Evolutionary conservation across 2,329 filamentous ascomycete species (phyloP).

Genomic region (Sclerotinia nivalis): DNA sequence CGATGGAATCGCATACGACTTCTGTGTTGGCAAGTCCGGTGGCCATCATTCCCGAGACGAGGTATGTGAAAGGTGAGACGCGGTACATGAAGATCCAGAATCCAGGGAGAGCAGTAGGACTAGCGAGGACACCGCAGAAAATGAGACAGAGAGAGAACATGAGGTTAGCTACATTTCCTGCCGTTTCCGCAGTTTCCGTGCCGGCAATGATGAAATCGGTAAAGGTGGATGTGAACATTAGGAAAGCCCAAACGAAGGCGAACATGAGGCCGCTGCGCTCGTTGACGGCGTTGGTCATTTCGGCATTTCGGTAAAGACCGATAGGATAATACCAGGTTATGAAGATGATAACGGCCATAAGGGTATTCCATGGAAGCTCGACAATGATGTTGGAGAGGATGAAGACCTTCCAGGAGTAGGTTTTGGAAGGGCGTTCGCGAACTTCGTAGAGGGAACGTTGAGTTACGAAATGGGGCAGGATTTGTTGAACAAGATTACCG

Average conservation of each 20-base stretch:
- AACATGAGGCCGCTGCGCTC: conserved; percentile 79
- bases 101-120: conserved; percentile 60
- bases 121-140: conserved; percentile 75
- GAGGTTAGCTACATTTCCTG: conserved; percentile 74
- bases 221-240: conserved; percentile 81
- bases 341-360: conserved; percentile 75
- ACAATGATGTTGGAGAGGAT: conserved; percentile 75
- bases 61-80: conserved; percentile 79
- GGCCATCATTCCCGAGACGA: conserved; percentile 71
- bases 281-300: conserved; percentile 56
- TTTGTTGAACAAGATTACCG: conserved; percentile 73
- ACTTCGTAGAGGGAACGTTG: conserved; percentile 59
- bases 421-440: conserved; percentile 73
- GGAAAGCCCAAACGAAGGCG: conserved; percentile 72
- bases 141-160: conserved; percentile 72
- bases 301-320: conserved; percentile 67
- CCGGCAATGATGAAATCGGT: conserved; percentile 76
- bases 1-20: conserved; percentile 68
- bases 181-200: conserved; percentile 73
- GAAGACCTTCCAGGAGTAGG: conserved; percentile 72
- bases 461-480: conserved; percentile 69
- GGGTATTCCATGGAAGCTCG: conserved; percentile 77
- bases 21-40: conserved; percentile 67
- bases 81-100: conserved; percentile 91
- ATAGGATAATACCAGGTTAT: conserved; percentile 86